Evolutionary conservation across 306 rosid species (phyloP).

Genomic region (Ziziphus jujuba): DNA sequence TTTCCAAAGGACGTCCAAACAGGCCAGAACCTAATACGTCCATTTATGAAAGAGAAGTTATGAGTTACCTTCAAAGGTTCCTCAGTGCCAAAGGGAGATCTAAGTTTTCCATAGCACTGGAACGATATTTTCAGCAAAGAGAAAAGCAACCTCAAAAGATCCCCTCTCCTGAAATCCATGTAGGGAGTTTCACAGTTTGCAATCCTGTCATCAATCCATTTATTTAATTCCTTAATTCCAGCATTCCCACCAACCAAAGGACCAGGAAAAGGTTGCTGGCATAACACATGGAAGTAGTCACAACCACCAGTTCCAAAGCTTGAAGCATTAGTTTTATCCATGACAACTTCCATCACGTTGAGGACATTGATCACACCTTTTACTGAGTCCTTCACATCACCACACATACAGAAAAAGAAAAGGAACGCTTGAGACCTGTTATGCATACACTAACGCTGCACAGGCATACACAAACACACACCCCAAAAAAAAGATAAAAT

Average conservation of each 20-base stretch:
- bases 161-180: constrained; percentile 51
- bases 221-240: constrained; percentile 70
- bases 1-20: not conserved
- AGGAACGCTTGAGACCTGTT: not conserved
- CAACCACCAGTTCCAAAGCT: constrained; percentile 36
- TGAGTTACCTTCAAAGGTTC: constrained; percentile 49
- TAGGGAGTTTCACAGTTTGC: constrained; percentile 42
- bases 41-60: not conserved
- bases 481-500: constrained; percentile 1
- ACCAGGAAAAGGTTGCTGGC: constrained; percentile 74
- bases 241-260: constrained; percentile 79
- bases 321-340: constrained; percentile 36
- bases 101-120: constrained; percentile 75
- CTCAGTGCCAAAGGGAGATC: constrained; percentile 75
- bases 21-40: not conserved
- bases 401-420: not conserved
- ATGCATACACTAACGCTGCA: not conserved
- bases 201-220: constrained; percentile 76
- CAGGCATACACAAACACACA: not conserved
- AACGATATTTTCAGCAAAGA: constrained; percentile 73
- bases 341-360: constrained; percentile 66
- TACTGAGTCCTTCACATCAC: constrained; percentile 44
- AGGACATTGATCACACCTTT: constrained; percentile 47
- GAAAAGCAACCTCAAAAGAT: constrained; percentile 65
- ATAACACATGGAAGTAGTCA: constrained; percentile 56